These are phyloP conservation scores for Populus pruinosa DNA, from an alignment of 345 rosid species.

Conservation along the genomic window DNA sequence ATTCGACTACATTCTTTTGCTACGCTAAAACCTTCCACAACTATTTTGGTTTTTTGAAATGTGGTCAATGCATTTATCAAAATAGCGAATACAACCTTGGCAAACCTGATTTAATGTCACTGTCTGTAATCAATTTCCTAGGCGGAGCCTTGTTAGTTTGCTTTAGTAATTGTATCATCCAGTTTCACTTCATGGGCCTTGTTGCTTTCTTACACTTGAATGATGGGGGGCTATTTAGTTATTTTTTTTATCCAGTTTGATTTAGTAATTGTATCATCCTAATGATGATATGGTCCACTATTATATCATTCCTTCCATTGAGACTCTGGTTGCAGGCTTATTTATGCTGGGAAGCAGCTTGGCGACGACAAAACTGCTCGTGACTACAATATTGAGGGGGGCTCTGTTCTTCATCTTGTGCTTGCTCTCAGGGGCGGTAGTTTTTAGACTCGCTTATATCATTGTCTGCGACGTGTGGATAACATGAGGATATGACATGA, in stretches of 20 bases:
- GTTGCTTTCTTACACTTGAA: neutral
- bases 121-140: neutral
- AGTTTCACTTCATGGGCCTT: neutral
- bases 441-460: neutral
- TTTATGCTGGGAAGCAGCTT: slow-evolving; percentile 92
- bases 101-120: neutral
- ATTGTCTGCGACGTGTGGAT: neutral
- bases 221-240: too few species aligned
- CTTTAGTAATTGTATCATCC: neutral
- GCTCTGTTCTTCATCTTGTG: slow-evolving; percentile 96
- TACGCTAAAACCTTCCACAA: neutral
- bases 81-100: neutral
- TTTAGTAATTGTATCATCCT: too few species aligned
- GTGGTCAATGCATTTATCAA: neutral
- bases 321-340: slow-evolving; percentile 38
- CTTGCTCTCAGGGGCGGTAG: slow-evolving; percentile 91
- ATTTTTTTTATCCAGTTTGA: too few species aligned
- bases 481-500: neutral
- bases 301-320: neutral
- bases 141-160: neutral
- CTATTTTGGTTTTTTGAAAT: neutral
- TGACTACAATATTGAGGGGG: slow-evolving; percentile 93
- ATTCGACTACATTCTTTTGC: neutral
- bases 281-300: neutral
- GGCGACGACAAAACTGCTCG: slow-evolving; percentile 92